Evolutionary conservation across 164 flowering plant genomes (phyloP), one percentile per base, ranked within the genome.

Genomic region (Tetrastigma voinierianum): DNA sequence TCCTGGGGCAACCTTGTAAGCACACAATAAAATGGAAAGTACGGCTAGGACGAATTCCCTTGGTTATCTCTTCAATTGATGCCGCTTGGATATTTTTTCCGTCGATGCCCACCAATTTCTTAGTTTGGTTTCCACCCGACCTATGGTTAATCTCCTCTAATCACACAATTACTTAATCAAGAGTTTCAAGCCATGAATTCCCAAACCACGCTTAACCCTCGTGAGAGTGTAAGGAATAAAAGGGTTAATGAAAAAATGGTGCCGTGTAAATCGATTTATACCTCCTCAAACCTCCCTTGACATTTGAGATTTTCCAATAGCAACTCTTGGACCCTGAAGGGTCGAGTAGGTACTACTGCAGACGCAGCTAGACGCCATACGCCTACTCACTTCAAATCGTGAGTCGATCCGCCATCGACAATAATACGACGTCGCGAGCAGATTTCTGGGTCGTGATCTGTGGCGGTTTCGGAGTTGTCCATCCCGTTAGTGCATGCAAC

Each of bases 141-240:
- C 54, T 19, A 51, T 51, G 54, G 54, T 51, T 51, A 51, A 51
- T 2, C n/a, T 51, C 54, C 54, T 51, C 54, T 19, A 51, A 19
- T 51, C 7, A 19, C 54, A 51, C 3, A n/a, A 51, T 19, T 19
- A 51, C n/a, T 4, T 0, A 51, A 2, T 19, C 54, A 9, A 51
- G 19, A 1, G n/a, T 19, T 19, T 10, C 54, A 2, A 51, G 54
- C 54, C 54, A 51, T 4, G 13, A 19, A 51, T 11, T 51, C 16
- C 54, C 54, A 2, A 12, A 51, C 17, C 2, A n/a, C 1, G 7
- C n/a, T 19, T 19, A n/a, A 51, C 2, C 54, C 54, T 1, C n/a
- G 3, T 51, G 54, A 51, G 54, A 1, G n/a, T n/a, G 54, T 51
- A 51, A n/a, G n/a, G 54, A 2, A 51, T 2, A 11, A 51, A 51